A percentile compares a stretch with the other conserved stretches of the same genome.
phyloP scores from a whole-genome alignment of 2,329 filamentous ascomycete species.

The Uncinocarpus reesii region DNA sequence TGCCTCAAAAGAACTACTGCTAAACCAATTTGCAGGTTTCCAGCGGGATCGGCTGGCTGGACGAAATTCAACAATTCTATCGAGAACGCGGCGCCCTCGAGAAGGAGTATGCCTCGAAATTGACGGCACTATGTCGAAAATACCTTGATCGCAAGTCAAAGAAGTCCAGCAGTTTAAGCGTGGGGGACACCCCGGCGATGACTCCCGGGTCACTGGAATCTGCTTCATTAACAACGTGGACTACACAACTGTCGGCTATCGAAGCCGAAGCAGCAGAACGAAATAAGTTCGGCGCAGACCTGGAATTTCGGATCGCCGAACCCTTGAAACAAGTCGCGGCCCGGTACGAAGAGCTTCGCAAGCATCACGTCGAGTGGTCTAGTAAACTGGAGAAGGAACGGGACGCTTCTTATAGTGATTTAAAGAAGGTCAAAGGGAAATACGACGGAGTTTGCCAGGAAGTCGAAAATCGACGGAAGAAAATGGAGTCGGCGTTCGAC shows the following conservation, averaged over 20 bases:
- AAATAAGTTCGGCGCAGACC: constrained; percentile 68
- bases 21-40: constrained; percentile 46
- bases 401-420: constrained; percentile 68
- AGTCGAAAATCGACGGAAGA: constrained; percentile 87
- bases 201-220: constrained; percentile 94
- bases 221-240: constrained; percentile 94
- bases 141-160: constrained; percentile 95
- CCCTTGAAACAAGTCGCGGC: constrained; percentile 64
- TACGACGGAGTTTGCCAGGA: constrained; percentile 91
- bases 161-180: constrained; percentile 77
- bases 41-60: constrained; percentile 85
- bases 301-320: constrained; percentile 72
- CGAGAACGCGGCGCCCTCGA: constrained; percentile 88
- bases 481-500: constrained; percentile 87
- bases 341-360: constrained; percentile 84
- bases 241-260: constrained; percentile 80
- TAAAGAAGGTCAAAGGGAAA: constrained; percentile 84
- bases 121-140: constrained; percentile 80
- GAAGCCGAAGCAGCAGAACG: constrained; percentile 83
- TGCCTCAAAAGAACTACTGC: constrained; percentile 16
- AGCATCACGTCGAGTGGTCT: constrained; percentile 80
- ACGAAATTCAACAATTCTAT: constrained; percentile 96
- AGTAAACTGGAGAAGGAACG: constrained; percentile 81
- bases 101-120: constrained; percentile 88
- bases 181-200: constrained; percentile 84